These are phyloP conservation scores for Acacia melanoxylon DNA, from an alignment of 306 rosid species.

Conservation along the genomic window DNA sequence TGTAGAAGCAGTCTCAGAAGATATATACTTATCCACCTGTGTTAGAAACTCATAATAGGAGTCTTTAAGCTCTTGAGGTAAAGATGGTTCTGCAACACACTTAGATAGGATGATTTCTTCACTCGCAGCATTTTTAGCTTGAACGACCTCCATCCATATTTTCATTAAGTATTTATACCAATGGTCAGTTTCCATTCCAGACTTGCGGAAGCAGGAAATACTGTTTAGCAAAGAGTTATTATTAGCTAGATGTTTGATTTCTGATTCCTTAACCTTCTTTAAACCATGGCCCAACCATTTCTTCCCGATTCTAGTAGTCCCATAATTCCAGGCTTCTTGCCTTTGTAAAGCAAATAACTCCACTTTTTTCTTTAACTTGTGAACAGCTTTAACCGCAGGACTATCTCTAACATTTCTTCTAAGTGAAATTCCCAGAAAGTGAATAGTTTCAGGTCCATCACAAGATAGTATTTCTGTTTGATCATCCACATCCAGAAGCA, in stretches of 20 bases:
- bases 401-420: constrained; percentile 61
- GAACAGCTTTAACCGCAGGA: constrained; percentile 73
- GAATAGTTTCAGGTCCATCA: constrained; percentile 45
- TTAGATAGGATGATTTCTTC: constrained; percentile 69
- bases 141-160: constrained; percentile 79
- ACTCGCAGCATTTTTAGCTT: constrained; percentile 52
- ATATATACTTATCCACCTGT: constrained; percentile 63
- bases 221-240: constrained; percentile 53
- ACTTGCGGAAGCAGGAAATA: constrained; percentile 66
- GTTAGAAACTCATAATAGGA: constrained; percentile 69
- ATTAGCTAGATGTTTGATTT: constrained; percentile 75
- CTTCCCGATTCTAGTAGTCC: constrained; percentile 74
- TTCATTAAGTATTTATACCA: constrained; percentile 83
- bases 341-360: constrained; percentile 73
- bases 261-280: constrained; percentile 92
- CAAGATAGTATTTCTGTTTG: constrained; percentile 54
- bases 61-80: constrained; percentile 69
- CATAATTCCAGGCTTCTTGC: constrained; percentile 72
- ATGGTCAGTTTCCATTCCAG: constrained; percentile 96
- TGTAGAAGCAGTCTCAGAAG: constrained; percentile 69
- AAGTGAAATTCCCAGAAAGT: constrained; percentile 66
- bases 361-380: constrained; percentile 82
- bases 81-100: constrained; percentile 66
- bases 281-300: constrained; percentile 92
- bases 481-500: constrained; percentile 66